Percentiles rank a stretch among this genome's conserved stretches.
Conservation (phyloP, 257 asterid genomes). For the Striga asiatica region DNA sequence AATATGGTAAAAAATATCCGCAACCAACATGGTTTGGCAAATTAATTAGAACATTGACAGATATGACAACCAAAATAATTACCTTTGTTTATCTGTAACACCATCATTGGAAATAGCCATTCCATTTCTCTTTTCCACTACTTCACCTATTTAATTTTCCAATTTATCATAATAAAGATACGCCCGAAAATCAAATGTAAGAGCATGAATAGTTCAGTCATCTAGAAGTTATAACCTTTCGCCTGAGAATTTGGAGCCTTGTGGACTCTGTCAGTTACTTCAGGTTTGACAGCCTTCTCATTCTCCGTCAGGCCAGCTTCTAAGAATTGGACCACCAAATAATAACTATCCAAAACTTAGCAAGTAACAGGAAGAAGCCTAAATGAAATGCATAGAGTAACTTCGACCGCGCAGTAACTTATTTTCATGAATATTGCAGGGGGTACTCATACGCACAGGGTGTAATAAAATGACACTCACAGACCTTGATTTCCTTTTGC, state of each 20-base stretch:
- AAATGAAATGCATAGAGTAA: background rate
- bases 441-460: background rate
- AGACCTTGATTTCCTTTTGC: constrained; percentile 60
- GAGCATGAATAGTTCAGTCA: background rate
- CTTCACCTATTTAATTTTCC: constrained; percentile 21
- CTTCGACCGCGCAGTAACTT: background rate
- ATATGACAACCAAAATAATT: background rate
- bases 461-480: constrained; percentile 10
- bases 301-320: constrained; percentile 22
- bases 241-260: constrained; percentile 25
- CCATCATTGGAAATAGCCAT: constrained; percentile 22
- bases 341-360: background rate
- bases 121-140: constrained; percentile 18
- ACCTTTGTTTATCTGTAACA: constrained; percentile 78
- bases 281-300: constrained; percentile 2
- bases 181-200: background rate
- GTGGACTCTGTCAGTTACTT: constrained; percentile 24
- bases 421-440: background rate
- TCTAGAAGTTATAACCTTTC: constrained; percentile 38
- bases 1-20: background rate
- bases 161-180: background rate
- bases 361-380: constrained; percentile 3
- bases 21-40: background rate
- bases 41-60: background rate
- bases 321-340: constrained; percentile 27